phyloP scores from a whole-genome alignment of 768 basidiomycete genomes.

The Dacryopinax primogenitus region DNA sequence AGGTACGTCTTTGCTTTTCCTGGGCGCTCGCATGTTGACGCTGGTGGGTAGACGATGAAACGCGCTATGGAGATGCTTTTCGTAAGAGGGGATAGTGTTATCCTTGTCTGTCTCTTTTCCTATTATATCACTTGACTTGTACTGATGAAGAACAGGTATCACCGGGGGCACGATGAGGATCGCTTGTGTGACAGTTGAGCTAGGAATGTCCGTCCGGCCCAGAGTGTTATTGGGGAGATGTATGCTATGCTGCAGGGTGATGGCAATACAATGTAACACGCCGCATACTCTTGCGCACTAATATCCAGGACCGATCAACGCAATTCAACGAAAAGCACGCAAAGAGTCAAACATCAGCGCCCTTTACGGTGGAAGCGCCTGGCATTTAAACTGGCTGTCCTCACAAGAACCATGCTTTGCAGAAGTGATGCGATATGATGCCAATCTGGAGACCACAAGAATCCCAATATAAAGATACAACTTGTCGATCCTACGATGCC shows the following conservation, averaged over 20 bases:
- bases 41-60: constrained; percentile 56
- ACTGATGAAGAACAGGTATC: not conserved
- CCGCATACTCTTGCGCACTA: not conserved
- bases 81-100: constrained; percentile 93
- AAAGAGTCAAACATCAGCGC: too few species aligned
- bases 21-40: not conserved
- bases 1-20: not conserved
- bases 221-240: too few species aligned
- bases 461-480: not conserved
- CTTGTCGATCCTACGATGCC: not conserved
- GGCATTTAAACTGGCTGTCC: too few species aligned
- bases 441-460: not conserved
- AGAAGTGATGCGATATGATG: too few species aligned
- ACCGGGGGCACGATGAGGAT: not conserved
- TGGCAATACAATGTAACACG: constrained; percentile 1
- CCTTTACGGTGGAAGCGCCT: too few species aligned
- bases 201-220: too few species aligned
- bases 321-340: too few species aligned
- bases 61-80: constrained; percentile 97
- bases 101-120: constrained; percentile 50
- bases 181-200: too few species aligned
- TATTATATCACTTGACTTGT: not conserved
- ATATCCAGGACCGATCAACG: not conserved
- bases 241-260: not conserved
- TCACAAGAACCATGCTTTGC: too few species aligned